phyloP scores from a whole-genome alignment of 352 stramenopile species.

The Pythium folliculosum region DNA sequence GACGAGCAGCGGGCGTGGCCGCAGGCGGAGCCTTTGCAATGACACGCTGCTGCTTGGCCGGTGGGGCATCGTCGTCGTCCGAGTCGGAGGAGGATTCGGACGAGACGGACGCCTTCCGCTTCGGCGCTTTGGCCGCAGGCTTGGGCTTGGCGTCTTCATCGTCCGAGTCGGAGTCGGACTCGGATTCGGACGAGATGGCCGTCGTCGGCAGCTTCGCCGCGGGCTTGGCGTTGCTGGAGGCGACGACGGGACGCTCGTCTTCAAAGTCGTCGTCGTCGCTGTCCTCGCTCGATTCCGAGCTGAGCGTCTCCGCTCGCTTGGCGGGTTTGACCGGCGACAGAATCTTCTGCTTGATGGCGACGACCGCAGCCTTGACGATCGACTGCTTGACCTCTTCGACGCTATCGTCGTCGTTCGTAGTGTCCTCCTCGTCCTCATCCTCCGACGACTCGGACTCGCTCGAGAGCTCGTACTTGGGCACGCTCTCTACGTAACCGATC shows the following conservation, averaged over 20 bases:
- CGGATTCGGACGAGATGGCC: slow-evolving; percentile 23
- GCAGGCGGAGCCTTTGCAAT: neutral
- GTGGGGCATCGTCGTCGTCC: slow-evolving; percentile 18
- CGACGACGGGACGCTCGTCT: slow-evolving; percentile 24
- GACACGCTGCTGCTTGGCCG: slow-evolving; percentile 22
- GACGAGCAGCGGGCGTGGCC: neutral
- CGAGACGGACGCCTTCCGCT: slow-evolving; percentile 25
- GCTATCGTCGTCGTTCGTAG: slow-evolving; percentile 27
- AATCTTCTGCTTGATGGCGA: slow-evolving; percentile 10
- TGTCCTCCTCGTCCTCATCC: slow-evolving; percentile 29
- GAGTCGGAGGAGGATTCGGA: slow-evolving; percentile 28
- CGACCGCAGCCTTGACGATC: slow-evolving; percentile 15
- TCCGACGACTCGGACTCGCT: slow-evolving; percentile 52
- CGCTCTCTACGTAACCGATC: slow-evolving; percentile 49
- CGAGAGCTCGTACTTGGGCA: slow-evolving; percentile 58
- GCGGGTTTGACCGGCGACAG: neutral
- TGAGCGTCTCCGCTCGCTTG: slow-evolving; percentile 12
- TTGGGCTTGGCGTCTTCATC: slow-evolving; percentile 30
- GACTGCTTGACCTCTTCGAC: slow-evolving; percentile 24
- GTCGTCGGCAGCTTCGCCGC: neutral
- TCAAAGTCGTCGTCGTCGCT: slow-evolving; percentile 43
- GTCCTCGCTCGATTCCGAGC: slow-evolving; percentile 42
- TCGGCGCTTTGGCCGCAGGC: neutral
- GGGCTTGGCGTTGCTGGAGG: neutral
- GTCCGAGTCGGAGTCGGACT: slow-evolving; percentile 23